These are phyloP conservation scores for Lyophyllum shimeji DNA, from an alignment of 768 basidiomycete genomes.

Conservation along the genomic window DNA sequence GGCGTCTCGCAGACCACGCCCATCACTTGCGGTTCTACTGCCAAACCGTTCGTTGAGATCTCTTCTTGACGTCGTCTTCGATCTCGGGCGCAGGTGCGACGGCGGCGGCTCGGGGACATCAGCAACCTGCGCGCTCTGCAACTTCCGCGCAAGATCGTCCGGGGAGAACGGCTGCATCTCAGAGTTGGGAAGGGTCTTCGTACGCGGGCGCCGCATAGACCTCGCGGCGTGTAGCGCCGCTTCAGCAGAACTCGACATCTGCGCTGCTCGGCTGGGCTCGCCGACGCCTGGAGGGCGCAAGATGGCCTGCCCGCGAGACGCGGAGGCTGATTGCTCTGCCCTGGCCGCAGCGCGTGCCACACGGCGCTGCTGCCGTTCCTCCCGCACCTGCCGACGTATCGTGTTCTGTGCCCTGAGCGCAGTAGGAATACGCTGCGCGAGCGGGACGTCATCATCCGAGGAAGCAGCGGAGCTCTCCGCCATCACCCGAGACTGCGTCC, in stretches of 20 bases:
- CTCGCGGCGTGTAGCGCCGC: slow-evolving; percentile 35
- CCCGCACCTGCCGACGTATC: slow-evolving; percentile 68
- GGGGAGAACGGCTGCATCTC: slow-evolving; percentile 42
- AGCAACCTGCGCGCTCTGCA: slow-evolving; percentile 49
- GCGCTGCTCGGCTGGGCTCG: slow-evolving; percentile 9
- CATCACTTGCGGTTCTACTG: slow-evolving; percentile 17
- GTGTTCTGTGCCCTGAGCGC: slow-evolving; percentile 82
- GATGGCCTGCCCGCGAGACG: slow-evolving; percentile 28
- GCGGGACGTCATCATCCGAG: slow-evolving; percentile 78
- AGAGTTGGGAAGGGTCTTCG: slow-evolving; percentile 42
- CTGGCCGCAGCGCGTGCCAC: slow-evolving; percentile 43
- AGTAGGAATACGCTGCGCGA: slow-evolving; percentile 80
- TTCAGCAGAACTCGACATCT: slow-evolving; percentile 34
- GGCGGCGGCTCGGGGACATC: slow-evolving; percentile 18
- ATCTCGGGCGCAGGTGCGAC: slow-evolving; percentile 2
- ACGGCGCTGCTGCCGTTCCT: slow-evolving; percentile 62
- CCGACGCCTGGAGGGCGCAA: slow-evolving; percentile 38
- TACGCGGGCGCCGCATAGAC: slow-evolving; percentile 37
- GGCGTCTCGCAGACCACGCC: slow-evolving; percentile 13
- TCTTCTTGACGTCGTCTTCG: slow-evolving; percentile 6
- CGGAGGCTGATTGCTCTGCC: slow-evolving; percentile 19
- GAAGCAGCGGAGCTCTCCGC: slow-evolving; percentile 18
- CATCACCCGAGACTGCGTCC: slow-evolving; percentile 13
- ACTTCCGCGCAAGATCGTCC: slow-evolving; percentile 59
- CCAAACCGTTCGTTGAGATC: slow-evolving; percentile 3